A percentile compares a stretch with the other conserved stretches of the same genome.
Conservation (phyloP, 257 asterid species). For the Plantago major region DNA sequence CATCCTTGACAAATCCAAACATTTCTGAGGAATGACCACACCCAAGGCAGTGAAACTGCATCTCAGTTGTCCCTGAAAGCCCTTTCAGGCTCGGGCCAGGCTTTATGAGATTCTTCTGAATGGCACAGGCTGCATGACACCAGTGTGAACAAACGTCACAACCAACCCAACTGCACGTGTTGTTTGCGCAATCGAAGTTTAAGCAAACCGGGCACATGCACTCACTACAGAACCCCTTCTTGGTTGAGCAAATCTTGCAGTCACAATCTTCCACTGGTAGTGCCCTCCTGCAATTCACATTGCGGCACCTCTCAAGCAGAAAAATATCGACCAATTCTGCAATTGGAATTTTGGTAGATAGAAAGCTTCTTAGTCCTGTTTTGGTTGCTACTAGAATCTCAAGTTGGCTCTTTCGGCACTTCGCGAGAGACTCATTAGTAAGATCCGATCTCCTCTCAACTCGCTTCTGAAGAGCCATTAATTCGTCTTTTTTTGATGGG, state of each 20-base stretch:
- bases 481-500: conserved; percentile 57
- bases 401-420: conserved; percentile 69
- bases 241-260: conserved; percentile 74
- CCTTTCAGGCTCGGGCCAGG: conserved; percentile 69
- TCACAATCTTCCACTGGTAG: conserved; percentile 84
- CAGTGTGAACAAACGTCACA: conserved; percentile 86
- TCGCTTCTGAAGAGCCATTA: conserved; percentile 51
- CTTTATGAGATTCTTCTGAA: conserved; percentile 59
- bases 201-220: conserved; percentile 95
- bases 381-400: conserved; percentile 69
- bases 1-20: conserved; percentile 94
- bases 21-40: conserved; percentile 82
- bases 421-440: conserved; percentile 59
- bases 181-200: conserved; percentile 73
- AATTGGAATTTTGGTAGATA: conserved; percentile 42
- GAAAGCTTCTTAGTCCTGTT: conserved; percentile 57
- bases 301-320: conserved; percentile 74
- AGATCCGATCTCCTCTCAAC: conserved; percentile 82
- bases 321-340: conserved; percentile 70
- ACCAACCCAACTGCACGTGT: conserved; percentile 97
- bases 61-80: conserved; percentile 63
- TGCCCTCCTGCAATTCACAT: conserved; percentile 56
- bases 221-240: conserved; percentile 82
- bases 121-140: conserved; percentile 88
- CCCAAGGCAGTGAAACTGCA: conserved; percentile 85